Conservation (phyloP, 1,284 basidiomycete species). For the Anthracocystis panici-leucophaei region DNA sequence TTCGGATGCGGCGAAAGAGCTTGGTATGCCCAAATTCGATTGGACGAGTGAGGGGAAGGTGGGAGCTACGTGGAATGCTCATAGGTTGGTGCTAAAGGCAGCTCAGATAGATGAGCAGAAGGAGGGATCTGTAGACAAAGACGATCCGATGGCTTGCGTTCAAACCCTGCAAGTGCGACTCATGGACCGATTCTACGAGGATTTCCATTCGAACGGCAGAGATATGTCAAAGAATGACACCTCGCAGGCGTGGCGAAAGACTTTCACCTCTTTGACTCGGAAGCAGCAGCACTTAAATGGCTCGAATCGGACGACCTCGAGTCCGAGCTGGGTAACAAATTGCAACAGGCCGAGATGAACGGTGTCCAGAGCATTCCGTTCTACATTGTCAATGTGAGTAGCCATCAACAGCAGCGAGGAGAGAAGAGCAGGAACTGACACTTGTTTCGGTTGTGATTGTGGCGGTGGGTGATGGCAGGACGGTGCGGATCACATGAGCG, state of each 20-base stretch:
- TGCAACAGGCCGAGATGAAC: conserved; percentile 55
- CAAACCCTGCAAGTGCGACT: conserved; percentile 36
- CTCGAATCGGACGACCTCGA: conserved; percentile 50
- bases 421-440: neutral
- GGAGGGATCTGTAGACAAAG: neutral
- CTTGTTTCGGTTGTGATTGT: neutral
- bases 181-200: conserved; percentile 43
- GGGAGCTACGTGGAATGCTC: conserved; percentile 55
- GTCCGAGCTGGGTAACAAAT: conserved; percentile 48
- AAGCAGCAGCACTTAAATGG: conserved; percentile 42
- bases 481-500: conserved; percentile 52
- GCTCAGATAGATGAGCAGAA: conserved; percentile 39
- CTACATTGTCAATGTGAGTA: conserved; percentile 51
- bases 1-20: conserved; percentile 26
- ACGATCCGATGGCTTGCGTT: conserved; percentile 17
- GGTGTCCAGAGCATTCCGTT: conserved; percentile 55
- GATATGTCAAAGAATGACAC: conserved; percentile 47
- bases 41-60: conserved; percentile 51
- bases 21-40: conserved; percentile 41
- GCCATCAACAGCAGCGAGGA: neutral
- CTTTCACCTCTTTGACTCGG: conserved; percentile 30
- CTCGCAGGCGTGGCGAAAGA: conserved; percentile 36
- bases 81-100: conserved; percentile 47
- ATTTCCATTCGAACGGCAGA: conserved; percentile 34
- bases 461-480: conserved; percentile 18